phyloP scores from a whole-genome alignment of 164 flowering plant species.

The Santalum album region DNA sequence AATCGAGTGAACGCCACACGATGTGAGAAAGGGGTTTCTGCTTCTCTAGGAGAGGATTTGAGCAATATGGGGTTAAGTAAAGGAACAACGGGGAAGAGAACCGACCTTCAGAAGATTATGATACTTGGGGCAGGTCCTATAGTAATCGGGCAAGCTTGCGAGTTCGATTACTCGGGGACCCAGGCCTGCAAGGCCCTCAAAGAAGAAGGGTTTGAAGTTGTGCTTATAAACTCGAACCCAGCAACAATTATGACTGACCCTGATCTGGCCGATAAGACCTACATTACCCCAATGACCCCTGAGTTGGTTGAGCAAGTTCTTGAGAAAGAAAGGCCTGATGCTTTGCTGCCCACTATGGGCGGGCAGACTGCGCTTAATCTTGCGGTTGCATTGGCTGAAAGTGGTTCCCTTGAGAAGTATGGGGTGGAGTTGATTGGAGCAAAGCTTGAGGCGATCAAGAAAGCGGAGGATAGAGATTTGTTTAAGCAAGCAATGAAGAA shows the following conservation, averaged over 20 bases:
- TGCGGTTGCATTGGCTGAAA: conserved; percentile 85
- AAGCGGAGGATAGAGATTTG: conserved; percentile 90
- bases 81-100: conserved; percentile 45
- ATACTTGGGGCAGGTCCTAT: conserved; percentile 96
- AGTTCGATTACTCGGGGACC: conserved; percentile 95
- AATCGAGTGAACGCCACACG: too few relatives aligned
- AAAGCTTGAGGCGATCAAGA: conserved; percentile 86
- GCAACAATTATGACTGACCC: conserved; percentile 99
- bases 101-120: conserved; percentile 85
- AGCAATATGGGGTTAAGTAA: conserved; percentile 10
- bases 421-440: conserved; percentile 94
- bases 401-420: conserved; percentile 62
- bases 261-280: conserved; percentile 78
- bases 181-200: conserved; percentile 91
- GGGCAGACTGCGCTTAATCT: conserved; percentile 97
- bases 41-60: background rate
- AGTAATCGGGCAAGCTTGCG: conserved; percentile 97
- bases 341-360: conserved; percentile 96
- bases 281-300: conserved; percentile 85
- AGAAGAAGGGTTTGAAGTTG: conserved; percentile 88
- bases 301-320: conserved; percentile 80
- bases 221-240: conserved; percentile 90
- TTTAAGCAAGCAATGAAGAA: conserved; percentile 90
- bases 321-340: conserved; percentile 91
- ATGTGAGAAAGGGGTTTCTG: conserved; percentile 6